phyloP scores from a whole-genome alignment of 495 filamentous ascomycete species.

The Elasticomyces elasticus region DNA sequence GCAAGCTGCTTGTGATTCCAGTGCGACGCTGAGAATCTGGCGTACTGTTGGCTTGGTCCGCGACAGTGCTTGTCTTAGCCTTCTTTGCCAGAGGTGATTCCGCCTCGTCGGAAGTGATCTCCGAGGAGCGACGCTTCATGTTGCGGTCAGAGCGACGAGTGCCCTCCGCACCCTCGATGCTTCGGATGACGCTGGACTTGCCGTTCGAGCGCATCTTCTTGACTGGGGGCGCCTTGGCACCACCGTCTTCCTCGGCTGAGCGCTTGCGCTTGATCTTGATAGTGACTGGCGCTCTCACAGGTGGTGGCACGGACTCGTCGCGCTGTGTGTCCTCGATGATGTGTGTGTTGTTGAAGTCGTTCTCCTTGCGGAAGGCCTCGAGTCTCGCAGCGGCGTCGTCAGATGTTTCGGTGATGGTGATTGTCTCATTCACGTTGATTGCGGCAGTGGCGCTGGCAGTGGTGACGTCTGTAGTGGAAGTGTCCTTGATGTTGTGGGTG shows the following conservation, averaged over 20 bases:
- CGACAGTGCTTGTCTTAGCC: not conserved
- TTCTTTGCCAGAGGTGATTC: slow-evolving; percentile 5
- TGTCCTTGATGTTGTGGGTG: not conserved
- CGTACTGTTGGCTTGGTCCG: not conserved
- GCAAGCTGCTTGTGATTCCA: not conserved
- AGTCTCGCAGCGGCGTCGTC: not conserved
- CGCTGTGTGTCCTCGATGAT: not conserved
- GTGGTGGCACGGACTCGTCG: not conserved
- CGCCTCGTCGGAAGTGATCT: not conserved
- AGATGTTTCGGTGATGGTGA: too few relatives aligned
- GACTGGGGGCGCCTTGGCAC: not conserved
- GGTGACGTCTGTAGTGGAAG: not conserved
- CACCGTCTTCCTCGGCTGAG: not conserved
- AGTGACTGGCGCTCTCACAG: not conserved
- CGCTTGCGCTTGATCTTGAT: not conserved
- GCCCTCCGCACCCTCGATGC: not conserved
- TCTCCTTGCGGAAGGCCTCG: not conserved
- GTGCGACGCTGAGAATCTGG: not conserved
- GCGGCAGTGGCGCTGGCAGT: not conserved
- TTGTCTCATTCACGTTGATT: not conserved
- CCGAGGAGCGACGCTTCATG: not conserved
- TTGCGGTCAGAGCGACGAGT: not conserved
- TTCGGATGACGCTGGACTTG: not conserved
- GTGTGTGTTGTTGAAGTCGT: not conserved
- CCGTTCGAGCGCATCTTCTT: not conserved